A percentile compares a stretch with the other conserved stretches of the same genome.
Conservation (phyloP, 106 monocot genomes). For the Allium sativum region DNA sequence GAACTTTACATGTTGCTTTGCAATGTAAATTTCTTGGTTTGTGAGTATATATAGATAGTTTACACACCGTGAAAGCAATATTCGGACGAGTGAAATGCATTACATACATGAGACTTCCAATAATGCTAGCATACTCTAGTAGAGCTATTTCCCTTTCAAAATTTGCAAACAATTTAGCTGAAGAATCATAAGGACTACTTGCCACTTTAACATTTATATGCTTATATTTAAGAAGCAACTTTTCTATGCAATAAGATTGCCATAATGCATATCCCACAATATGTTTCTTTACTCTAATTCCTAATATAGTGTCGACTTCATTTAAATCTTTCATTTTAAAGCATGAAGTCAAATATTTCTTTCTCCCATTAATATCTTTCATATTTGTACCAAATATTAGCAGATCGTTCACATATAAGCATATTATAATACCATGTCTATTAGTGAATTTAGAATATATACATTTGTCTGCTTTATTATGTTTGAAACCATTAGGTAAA, state of each 20-base stretch:
- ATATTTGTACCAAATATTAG: slow-evolving; percentile 7
- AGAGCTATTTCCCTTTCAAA: not conserved
- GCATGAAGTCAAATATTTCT: not conserved
- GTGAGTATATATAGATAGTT: not conserved
- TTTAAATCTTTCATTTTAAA: slow-evolving; percentile 17
- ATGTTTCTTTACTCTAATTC: slow-evolving; percentile 5
- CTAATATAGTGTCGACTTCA: slow-evolving; percentile 9
- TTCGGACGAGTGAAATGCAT: slow-evolving; percentile 7
- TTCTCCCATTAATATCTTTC: not conserved
- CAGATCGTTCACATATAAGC: slow-evolving; percentile 4
- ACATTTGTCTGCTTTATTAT: slow-evolving; percentile 2
- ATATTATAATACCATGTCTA: slow-evolving; percentile 1
- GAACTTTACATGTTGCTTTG: not conserved
- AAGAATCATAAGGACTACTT: not conserved
- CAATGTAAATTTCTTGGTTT: slow-evolving; percentile 2
- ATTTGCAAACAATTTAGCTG: not conserved
- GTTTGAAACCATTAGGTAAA: not conserved
- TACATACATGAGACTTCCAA: slow-evolving; percentile 10
- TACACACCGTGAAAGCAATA: slow-evolving; percentile 4
- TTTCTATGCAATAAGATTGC: slow-evolving; percentile 3
- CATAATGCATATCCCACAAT: not conserved
- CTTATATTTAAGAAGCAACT: not conserved
- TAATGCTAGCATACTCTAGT: slow-evolving; percentile 12
- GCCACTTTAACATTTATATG: slow-evolving; percentile 4
- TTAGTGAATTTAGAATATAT: not conserved